Base-by-base conservation (phyloP, 768 basidiomycete genomes). In the Coprinopsis marcescibilis region DNA sequence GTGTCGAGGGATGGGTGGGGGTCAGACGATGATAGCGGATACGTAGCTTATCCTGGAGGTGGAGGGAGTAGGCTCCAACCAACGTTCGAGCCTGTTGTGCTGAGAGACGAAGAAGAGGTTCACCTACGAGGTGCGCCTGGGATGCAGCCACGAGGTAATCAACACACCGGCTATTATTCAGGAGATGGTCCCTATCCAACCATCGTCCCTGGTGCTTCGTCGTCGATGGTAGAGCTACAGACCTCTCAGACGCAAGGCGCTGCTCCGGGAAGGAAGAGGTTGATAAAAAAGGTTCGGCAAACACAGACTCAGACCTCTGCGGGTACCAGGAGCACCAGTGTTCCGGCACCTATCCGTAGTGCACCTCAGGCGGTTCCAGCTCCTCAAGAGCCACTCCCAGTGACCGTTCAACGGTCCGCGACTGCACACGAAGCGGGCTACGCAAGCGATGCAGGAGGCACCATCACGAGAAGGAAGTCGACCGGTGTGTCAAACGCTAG, bases 11-110 rank as follows among this genome's bases (percentile, higher is more conserved):
- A 49, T n/a, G 27, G 36, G 25, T 47, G 47, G 29, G 57, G 57
- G 30, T 48, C 50, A 43, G 60, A 59, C 27, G 54, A 55, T 35
- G 48, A 49, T 27, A 38, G 25, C 45, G 45, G 45, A 32, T 38
- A 20, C 17, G 25, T 27, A 36, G 35, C 29, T 43, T 26, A 32
- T 29, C 14, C 37, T 10, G 20, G 34, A 29, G 52, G 55, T 13
- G 45, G 52, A 19, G 55, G 52, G 19, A 42, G 10, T 11, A 43
- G 24, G 40, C 11, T 21, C 13, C 14, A 36, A 32, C 36, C 36
- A 2, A n/a, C 14, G 23, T 40, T 46, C 43, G 27, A 24, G 23
- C 52, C 52, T 5, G 52, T 53, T 14, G 29, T 50, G 7, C 30
- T 53, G 38, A 13, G 24, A 1, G 48, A 52, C 33, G 27, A 30